These are phyloP conservation scores for Phalaenopsis aphrodite DNA, from an alignment of 106 monocot genomes.

Conservation along the genomic window DNA sequence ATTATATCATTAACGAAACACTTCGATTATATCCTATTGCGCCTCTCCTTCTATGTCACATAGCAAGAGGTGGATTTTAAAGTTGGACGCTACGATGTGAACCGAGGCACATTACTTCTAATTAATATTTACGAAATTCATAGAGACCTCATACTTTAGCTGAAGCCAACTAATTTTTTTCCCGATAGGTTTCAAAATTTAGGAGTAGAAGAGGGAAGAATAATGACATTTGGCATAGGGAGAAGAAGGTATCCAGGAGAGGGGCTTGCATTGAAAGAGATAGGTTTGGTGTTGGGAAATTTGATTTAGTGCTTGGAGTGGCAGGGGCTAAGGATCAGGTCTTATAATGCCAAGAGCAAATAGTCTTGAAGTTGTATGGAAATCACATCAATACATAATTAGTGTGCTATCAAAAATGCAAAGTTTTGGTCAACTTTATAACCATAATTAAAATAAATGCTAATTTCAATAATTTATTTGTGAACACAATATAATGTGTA, in stretches of 20 bases:
- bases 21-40: constrained; percentile 30
- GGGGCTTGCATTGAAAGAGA: constrained; percentile 5
- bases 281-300: constrained; percentile 6
- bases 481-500: too few species aligned
- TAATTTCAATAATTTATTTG: too few species aligned
- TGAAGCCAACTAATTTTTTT: constrained; percentile 22
- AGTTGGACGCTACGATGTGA: constrained; percentile 22
- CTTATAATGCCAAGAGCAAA: constrained; percentile 7
- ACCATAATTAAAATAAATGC: too few species aligned
- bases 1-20: constrained; percentile 9
- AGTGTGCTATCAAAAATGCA: neutral
- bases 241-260: constrained; percentile 18
- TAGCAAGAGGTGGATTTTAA: constrained; percentile 24
- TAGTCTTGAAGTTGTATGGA: constrained; percentile 5
- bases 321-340: constrained; percentile 11
- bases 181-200: constrained; percentile 28
- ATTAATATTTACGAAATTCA: constrained; percentile 36
- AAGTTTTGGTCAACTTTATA: neutral
- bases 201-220: too few species aligned
- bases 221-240: constrained; percentile 16
- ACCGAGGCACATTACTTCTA: constrained; percentile 24
- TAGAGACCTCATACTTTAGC: constrained; percentile 30
- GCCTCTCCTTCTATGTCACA: constrained; percentile 33
- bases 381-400: neutral
- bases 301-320: constrained; percentile 23